Evolutionary conservation across 1,284 basidiomycete species (phyloP).

Genomic region (Blastosporella zonata): DNA sequence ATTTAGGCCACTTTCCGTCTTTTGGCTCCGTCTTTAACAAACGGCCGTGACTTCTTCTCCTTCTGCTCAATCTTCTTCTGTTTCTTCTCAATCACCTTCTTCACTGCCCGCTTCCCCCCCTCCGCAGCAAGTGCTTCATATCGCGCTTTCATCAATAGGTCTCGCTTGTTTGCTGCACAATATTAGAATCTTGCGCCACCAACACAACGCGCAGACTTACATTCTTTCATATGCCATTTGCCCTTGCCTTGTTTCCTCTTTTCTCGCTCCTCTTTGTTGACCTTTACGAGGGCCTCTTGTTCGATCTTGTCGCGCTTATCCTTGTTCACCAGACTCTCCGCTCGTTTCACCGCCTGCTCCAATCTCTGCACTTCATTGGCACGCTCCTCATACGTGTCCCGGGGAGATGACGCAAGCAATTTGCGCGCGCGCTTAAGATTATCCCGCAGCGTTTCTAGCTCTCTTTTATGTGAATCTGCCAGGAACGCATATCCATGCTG

Average conservation of each 20-base stretch:
- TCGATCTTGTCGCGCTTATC: slow-evolving; percentile 72
- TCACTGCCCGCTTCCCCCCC: slow-evolving; percentile 79
- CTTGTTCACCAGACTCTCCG: slow-evolving; percentile 77
- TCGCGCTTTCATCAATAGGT: slow-evolving; percentile 68
- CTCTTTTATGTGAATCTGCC: slow-evolving; percentile 61
- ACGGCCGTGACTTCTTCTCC: slow-evolving; percentile 84
- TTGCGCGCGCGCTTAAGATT: slow-evolving; percentile 71
- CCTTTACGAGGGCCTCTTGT: slow-evolving; percentile 57
- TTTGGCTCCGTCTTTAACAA: slow-evolving; percentile 28
- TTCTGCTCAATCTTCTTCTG: slow-evolving; percentile 85
- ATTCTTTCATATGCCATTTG: slow-evolving; percentile 85
- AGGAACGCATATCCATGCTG: slow-evolving; percentile 80
- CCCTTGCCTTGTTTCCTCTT: slow-evolving; percentile 78
- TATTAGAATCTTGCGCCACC: slow-evolving; percentile 6
- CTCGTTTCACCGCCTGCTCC: slow-evolving; percentile 76
- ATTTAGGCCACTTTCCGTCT: slow-evolving; percentile 17
- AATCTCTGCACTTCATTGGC: slow-evolving; percentile 72
- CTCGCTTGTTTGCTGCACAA: slow-evolving; percentile 70
- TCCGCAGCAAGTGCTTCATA: slow-evolving; percentile 73
- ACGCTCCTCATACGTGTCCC: slow-evolving; percentile 59
- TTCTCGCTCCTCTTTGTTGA: slow-evolving; percentile 68
- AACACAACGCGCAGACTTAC: slow-evolving; percentile 41
- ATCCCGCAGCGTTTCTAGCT: slow-evolving; percentile 66
- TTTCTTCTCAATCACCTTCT: slow-evolving; percentile 86
- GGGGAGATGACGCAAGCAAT: slow-evolving; percentile 62